A percentile compares a stretch with the other conserved stretches of the same genome.
These are phyloP conservation scores for Cystobasidium pallidum DNA, from an alignment of 1,284 basidiomycete genomes.

Conservation along the genomic window DNA sequence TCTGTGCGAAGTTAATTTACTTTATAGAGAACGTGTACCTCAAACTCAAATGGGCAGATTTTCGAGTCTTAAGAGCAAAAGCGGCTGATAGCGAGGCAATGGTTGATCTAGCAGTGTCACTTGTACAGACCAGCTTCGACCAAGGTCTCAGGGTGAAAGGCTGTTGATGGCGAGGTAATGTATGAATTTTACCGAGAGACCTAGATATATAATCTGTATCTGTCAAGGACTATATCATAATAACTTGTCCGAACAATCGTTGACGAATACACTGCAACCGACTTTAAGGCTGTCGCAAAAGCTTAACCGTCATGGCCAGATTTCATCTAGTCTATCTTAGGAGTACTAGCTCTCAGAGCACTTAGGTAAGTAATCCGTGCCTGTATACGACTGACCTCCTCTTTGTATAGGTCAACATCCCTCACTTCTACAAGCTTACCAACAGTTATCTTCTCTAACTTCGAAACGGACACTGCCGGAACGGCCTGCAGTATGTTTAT, in stretches of 20 bases:
- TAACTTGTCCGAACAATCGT: conserved; percentile 17
- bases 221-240: conserved; percentile 15
- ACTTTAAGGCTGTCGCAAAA: no score
- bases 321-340: no score
- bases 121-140: conserved; percentile 19
- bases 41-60: neutral
- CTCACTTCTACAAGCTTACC: no score
- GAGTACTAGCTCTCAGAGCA: no score
- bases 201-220: conserved; percentile 46
- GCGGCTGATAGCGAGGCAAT: conserved; percentile 17
- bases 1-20: conserved; percentile 18
- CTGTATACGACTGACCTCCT: no score
- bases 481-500: no score
- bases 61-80: conserved; percentile 15
- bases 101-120: conserved; percentile 24
- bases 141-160: conserved; percentile 18
- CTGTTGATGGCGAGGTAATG: conserved; percentile 23
- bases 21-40: conserved; percentile 20
- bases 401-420: no score
- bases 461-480: no score
- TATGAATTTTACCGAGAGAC: conserved; percentile 55
- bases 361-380: no score
- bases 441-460: no score
- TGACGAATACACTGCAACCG: no score
- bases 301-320: no score